Evolutionary conservation across 768 basidiomycete genomes (phyloP).

Genomic region (Rhodotorula sphaerocarpa): DNA sequence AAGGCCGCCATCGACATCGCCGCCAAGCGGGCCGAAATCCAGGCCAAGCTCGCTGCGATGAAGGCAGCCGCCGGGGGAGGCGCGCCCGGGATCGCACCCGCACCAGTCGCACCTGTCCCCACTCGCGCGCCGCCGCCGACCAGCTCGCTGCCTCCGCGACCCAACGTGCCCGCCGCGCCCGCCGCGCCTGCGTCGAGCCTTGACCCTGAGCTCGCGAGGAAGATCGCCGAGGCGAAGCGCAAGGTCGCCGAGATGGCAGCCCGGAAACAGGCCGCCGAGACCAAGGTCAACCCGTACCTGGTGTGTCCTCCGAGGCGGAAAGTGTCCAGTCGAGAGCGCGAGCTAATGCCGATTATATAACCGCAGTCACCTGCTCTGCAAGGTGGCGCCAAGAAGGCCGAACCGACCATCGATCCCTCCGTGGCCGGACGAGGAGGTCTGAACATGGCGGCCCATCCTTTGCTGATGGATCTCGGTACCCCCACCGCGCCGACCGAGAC

Average conservation of each 20-base stretch:
- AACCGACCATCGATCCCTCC: conserved; percentile 49
- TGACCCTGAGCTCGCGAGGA: conserved; percentile 59
- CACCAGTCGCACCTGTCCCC: conserved; percentile 35
- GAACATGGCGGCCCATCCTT: conserved; percentile 83
- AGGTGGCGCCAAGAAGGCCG: conserved; percentile 15
- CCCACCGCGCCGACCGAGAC: conserved; percentile 46
- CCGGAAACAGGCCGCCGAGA: conserved; percentile 50
- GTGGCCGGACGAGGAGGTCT: conserved; percentile 71
- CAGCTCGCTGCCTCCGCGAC: conserved; percentile 44
- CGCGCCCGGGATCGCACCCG: conserved; percentile 39
- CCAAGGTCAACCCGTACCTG: conserved; percentile 82
- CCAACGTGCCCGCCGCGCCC: conserved; percentile 42
- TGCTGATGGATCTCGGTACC: conserved; percentile 61
- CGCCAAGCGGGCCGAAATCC: conserved; percentile 64
- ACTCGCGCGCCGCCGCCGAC: conserved; percentile 40
- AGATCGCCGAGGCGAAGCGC: conserved; percentile 75
- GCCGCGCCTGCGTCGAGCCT: conserved; percentile 36
- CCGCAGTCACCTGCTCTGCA: conserved; percentile 34
- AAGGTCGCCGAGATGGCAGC: conserved; percentile 74
- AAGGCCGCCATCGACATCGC: conserved; percentile 58
- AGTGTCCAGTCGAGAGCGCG: background rate
- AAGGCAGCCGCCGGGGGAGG: conserved; percentile 8
- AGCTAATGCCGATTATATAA: conserved; percentile 43
- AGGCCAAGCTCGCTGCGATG: conserved; percentile 37
- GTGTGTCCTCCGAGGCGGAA: no score